phyloP scores from a whole-genome alignment of 2,329 filamentous ascomycete genomes.

The Pestalotiopsis sp. region DNA sequence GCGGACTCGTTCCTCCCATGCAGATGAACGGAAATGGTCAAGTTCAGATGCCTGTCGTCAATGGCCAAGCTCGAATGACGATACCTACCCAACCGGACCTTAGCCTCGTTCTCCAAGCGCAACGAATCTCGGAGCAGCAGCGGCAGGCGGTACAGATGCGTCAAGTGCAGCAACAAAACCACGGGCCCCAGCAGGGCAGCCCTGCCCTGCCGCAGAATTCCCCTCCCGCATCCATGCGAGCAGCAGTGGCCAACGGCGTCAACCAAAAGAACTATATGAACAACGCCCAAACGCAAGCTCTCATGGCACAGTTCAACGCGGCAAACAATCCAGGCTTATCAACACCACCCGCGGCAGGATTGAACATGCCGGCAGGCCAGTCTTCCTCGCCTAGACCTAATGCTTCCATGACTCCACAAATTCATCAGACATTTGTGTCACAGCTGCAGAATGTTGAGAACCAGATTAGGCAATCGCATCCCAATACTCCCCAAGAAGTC shows the following conservation, averaged over 20 bases:
- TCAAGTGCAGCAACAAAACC: constrained; percentile 36
- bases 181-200: constrained; percentile 39
- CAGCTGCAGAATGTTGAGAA: constrained; percentile 56
- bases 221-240: constrained; percentile 43
- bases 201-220: constrained; percentile 35
- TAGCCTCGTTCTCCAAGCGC: constrained; percentile 63
- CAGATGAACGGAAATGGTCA: constrained; percentile 69
- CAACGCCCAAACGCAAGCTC: constrained; percentile 54
- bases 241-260: constrained; percentile 44
- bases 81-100: constrained; percentile 51
- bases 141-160: constrained; percentile 54
- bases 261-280: constrained; percentile 57
- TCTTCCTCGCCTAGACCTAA: constrained; percentile 48
- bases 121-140: constrained; percentile 69
- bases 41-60: constrained; percentile 67
- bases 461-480: constrained; percentile 54
- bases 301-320: constrained; percentile 53
- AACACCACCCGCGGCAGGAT: constrained; percentile 45
- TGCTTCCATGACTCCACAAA: constrained; percentile 42
- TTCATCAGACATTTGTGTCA: constrained; percentile 49
- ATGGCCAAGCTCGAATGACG: constrained; percentile 64
- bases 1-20: constrained; percentile 54
- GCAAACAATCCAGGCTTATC: constrained; percentile 46
- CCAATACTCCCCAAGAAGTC: constrained; percentile 52
- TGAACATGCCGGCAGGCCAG: constrained; percentile 50